Evolutionary conservation across 352 stramenopile species (phyloP), one percentile per base, ranked within the genome.

Genomic region (Phytopythium montanum): DNA sequence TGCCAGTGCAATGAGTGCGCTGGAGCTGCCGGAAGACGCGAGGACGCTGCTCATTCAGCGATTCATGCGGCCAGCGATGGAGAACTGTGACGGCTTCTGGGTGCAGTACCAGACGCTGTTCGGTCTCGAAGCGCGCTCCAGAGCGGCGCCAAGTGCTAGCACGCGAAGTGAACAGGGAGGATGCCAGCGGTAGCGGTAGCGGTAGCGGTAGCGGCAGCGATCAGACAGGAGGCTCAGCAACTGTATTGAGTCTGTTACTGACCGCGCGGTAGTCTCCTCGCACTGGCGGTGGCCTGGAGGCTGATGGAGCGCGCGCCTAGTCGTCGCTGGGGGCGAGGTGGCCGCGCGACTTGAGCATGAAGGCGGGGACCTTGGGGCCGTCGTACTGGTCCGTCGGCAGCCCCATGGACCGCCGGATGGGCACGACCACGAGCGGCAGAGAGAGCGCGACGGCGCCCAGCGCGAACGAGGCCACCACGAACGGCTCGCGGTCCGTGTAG

Each of bases 371-470:
- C 69, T 86, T 81, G 14, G 87, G 87, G 52, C 87, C 87, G 69
- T 96, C 87, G 76, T 96, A 96, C 69, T 96, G 87, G 69, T 96
- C 85, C 50, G 87, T 96, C 13, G 87, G 87, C 51, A 93, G 74
- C 5, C 87, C 87, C 66, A 96, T 76, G 48, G 81, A 93, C 66
- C 87, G 87, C 62, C 87, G 85, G 49, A 96, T 56, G 6, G 87
- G 87, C 56, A 96, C 87, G 56, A 96, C 79, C 42, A 90, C 79
- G 13, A 94, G 63, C 50, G 87, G 87, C 26, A 94, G 62, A 44
- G 68, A 62, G 28, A 96, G 44, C 29, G 81, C 81, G 31, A 94
- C 76, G 23, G 77, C 62, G 36, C 85, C 87, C 59, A 96, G 86
- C 56, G 80, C 80, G 63, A 76, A 88, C 28, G 85, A 94, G 59